phyloP scores from a whole-genome alignment of 371 early-diverging fungal genomes.

The Phascolomyces articulosus region DNA sequence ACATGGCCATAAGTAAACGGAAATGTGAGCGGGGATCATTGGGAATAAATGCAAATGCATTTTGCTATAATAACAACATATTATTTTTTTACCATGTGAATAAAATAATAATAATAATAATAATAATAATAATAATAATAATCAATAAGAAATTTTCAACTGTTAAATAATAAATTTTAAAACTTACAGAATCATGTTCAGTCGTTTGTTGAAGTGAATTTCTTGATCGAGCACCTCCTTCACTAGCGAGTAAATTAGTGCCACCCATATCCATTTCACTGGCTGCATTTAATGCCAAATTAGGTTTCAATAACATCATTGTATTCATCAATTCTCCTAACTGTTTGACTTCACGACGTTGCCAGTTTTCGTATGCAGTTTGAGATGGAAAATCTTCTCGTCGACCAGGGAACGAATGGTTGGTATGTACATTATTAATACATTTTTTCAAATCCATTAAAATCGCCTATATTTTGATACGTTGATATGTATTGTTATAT shows the following conservation, averaged over 20 bases:
- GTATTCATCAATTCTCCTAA: conserved; percentile 49
- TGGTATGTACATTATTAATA: conserved; percentile 49
- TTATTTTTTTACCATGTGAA: not conserved
- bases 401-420: conserved; percentile 51
- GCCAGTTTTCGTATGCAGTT: conserved; percentile 49
- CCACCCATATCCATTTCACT: conserved; percentile 43
- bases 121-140: not conserved
- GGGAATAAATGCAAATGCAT: conserved; percentile 56
- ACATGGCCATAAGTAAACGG: conserved; percentile 59
- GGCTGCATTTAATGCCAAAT: conserved; percentile 30
- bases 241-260: conserved; percentile 33
- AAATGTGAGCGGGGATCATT: conserved; percentile 61
- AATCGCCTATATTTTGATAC: conserved; percentile 27
- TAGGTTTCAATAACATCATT: conserved; percentile 46
- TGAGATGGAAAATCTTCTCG: conserved; percentile 48
- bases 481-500: not conserved
- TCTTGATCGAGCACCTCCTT: conserved; percentile 7
- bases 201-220: conserved; percentile 5
- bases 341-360: conserved; percentile 48
- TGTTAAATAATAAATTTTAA: not conserved
- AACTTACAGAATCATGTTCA: not conserved
- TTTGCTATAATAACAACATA: conserved; percentile 6
- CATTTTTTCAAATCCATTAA: conserved; percentile 50
- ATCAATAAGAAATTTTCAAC: not conserved
- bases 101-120: no score